Evolutionary conservation across 495 filamentous ascomycete genomes (phyloP).

Genomic region (Barbatosphaeria neglecta): DNA sequence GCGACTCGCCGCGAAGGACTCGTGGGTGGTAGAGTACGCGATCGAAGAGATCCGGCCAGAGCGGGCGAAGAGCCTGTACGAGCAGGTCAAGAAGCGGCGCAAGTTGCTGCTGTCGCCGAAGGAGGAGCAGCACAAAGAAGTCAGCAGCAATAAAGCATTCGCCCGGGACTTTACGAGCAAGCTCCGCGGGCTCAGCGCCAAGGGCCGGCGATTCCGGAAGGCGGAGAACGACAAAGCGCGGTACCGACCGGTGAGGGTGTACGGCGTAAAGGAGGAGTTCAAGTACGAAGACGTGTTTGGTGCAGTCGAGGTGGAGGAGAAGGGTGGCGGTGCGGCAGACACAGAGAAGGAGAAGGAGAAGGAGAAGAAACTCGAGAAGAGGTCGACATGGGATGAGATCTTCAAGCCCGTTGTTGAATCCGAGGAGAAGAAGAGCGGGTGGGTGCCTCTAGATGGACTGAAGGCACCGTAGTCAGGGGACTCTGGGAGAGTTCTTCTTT

Average conservation of each 20-base stretch:
- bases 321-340: too few relatives aligned
- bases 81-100: conserved; percentile 38
- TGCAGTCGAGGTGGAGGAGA: too few relatives aligned
- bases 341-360: too few relatives aligned
- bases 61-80: conserved; percentile 37
- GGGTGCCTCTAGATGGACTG: too few relatives aligned
- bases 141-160: conserved; percentile 22
- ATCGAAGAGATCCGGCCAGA: conserved; percentile 40
- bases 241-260: conserved; percentile 16
- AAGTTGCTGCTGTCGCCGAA: conserved; percentile 25
- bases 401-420: too few relatives aligned
- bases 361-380: too few relatives aligned
- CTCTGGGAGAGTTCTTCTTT: too few relatives aligned
- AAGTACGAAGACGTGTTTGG: conserved; percentile 20
- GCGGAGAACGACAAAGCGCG: conserved; percentile 7
- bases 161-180: conserved; percentile 26
- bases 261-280: conserved; percentile 11
- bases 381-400: too few relatives aligned
- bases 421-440: too few relatives aligned
- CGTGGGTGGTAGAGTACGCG: conserved; percentile 70
- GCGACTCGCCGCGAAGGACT: conserved; percentile 34
- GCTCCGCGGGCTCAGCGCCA: conserved; percentile 12
- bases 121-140: conserved; percentile 3
- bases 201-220: conserved; percentile 16
- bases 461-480: too few relatives aligned